Base-by-base conservation (phyloP, 257 asterid species). In the Primulina huaijiensis region DNA sequence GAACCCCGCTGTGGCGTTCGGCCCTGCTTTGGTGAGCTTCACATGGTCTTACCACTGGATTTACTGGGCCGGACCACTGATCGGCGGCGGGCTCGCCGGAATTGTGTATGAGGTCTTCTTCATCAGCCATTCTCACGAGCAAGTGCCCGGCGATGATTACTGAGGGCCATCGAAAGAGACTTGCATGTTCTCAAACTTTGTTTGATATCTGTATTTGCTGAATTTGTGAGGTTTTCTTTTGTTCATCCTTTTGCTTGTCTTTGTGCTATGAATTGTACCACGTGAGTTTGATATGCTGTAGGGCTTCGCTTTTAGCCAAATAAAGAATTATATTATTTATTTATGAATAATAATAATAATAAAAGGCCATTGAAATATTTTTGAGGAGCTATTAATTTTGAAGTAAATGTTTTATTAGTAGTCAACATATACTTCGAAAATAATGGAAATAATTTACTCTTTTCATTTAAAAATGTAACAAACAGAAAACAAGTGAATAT, bases 1-100 rank as follows among this genome's bases (percentile, higher is more conserved):
- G 87, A 82, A 82, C 60, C 87, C 87, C 3, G 84, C 87, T 0
- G 84, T 82, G 58, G 67, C 82, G 3, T 82, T 82, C 19, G 87
- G 87, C 2, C 87, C 87, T 11, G 84, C 87, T 2, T 62, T 82
- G 8, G 84, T 82, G 11, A 77, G 75, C 58, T 80, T 81, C 69
- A 77, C 67, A 3, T 79, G 82, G 82, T 68, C 76, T 0, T 21
- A 74, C 82, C 86, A 82, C 23, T 82, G 86, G 86, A 75, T 82
- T 1, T 82, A 79, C 60, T 82, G 86, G 86, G 65, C 63, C 2
- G 86, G 86, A 2, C 86, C 86, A 16, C 63, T 82, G 23, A 9
- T 71, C 16, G 86, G 86, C 12, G 84, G 21, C 11, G 60, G n/a
- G 14, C 38, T 66, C 40, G 72, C 72, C 53, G 72, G 64, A 61